Base-by-base conservation (phyloP, 202 grass and related monocot species). In the Miscanthus sacchariflorus region DNA sequence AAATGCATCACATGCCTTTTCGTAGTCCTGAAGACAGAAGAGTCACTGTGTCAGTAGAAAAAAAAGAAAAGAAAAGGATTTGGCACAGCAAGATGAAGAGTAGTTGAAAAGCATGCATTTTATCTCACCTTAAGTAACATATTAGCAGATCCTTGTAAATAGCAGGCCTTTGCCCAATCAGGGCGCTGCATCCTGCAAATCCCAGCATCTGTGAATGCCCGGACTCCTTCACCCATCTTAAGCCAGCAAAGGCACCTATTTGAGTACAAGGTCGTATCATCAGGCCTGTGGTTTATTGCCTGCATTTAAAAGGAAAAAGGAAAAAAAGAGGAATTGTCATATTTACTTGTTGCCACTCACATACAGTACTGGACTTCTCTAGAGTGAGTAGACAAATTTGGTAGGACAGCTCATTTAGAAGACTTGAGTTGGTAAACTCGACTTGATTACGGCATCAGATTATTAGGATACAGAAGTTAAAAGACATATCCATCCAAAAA, bases 1-100 rank as follows among this genome's bases (percentile, higher is more conserved):
- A 78, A 82, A 85, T 67, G 83, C 65, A 64, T 77, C 72, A 52
- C 77, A 82, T 58, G 83, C 90, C 79, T 92, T 82, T 82, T 78
- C 73, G 46, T 79, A 92, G 68, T 89, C 83, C 90, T 89, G 67
- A 66, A 79, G 35, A 74, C 6, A 74, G 15, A 80, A 66, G 15
- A 12, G 6, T 27, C 2, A 25, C 7, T 15, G 68, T 42, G 77
- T 78, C n/a, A 87, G 63, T n/a, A 88, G 10, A 18, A 40, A 70
- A 50, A 5, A 21, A 21, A 17, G n/a, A 45, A 48, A 61, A 1
- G 7, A 61, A 23, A 61, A 38, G 13, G 24, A 40, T 43, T 72
- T 61, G 21, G 23, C 11, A 18, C 11, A 49, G 67, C n/a, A n/a
- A n/a, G 67, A 77, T 42, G 49, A 68, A 43, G 25, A 19, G 14